Evolutionary conservation across 768 basidiomycete species (phyloP).

Genomic region (Serendipita sp.): DNA sequence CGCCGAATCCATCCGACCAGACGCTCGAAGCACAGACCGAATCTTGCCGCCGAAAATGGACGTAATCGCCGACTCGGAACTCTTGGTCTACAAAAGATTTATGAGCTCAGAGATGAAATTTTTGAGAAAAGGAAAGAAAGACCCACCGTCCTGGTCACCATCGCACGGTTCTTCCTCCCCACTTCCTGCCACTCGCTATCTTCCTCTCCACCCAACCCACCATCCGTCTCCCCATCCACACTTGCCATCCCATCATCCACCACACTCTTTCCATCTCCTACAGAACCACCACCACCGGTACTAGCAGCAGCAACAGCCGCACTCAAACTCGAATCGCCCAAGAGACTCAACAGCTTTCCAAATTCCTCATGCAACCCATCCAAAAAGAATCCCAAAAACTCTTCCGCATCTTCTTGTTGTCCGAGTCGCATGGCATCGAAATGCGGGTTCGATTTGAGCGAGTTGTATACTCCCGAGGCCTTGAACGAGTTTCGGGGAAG

Average conservation of each 20-base stretch:
- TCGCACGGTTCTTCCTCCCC: slow-evolving; percentile 67
- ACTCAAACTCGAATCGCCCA: slow-evolving; percentile 22
- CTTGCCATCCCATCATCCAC: slow-evolving; percentile 14
- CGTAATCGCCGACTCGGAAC: slow-evolving; percentile 73
- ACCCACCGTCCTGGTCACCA: slow-evolving; percentile 52
- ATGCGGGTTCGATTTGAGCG: slow-evolving; percentile 81
- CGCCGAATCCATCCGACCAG: slow-evolving; percentile 71
- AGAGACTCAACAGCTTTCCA: slow-evolving; percentile 41
- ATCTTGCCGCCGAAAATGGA: slow-evolving; percentile 89
- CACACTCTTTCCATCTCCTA: slow-evolving; percentile 14
- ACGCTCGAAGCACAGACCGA: slow-evolving; percentile 65
- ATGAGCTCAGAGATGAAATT: slow-evolving; percentile 22
- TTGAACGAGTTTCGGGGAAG: slow-evolving; percentile 52
- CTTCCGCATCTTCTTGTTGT: slow-evolving; percentile 95
- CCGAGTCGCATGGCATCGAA: slow-evolving; percentile 91
- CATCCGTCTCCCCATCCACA: slow-evolving; percentile 11
- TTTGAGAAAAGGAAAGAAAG: slow-evolving; percentile 3
- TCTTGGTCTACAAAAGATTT: slow-evolving; percentile 29
- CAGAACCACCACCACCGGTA: slow-evolving; percentile 10
- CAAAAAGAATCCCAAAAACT: slow-evolving; percentile 94
- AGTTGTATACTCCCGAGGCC: slow-evolving; percentile 77
- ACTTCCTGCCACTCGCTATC: slow-evolving; percentile 87
- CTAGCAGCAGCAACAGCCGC: neutral
- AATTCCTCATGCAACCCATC: slow-evolving; percentile 92
- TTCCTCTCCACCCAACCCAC: slow-evolving; percentile 31